Base-by-base conservation (phyloP, 805 yeast genomes). In the Candida incommunis region DNA sequence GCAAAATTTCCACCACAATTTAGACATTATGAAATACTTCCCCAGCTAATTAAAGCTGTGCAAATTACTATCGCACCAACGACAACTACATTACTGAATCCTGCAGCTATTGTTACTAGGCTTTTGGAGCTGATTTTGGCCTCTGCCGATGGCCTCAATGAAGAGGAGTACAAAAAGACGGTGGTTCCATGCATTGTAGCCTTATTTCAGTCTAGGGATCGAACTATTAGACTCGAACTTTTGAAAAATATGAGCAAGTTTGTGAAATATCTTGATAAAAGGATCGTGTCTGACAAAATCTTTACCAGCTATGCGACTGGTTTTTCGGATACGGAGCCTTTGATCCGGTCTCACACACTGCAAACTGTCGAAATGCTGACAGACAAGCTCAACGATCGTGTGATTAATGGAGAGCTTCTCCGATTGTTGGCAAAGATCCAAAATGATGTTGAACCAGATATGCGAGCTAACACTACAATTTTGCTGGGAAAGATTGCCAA, bases 381-480 rank as follows among this genome's bases (percentile, higher is more conserved):
- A 1, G 75, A 77, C 20, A 76, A 76, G 53, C 70, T 90, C 1
- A 72, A 83, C 0, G 84, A 78, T 31, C 72, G 95, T 45, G 94
- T 83, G 58, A 67, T 88, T 42, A 90, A 90, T 59, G 87, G 87
- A 55, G 97, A 92, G 42, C 64, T 90, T 21, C 65, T 90, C 45
- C 72, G 94, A 51, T 71, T 76, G 45, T 66, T 90, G 45, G 97
- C 97, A 0, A 83, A 79, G 53, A 71, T 86, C 7, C 95, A 85
- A 57, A 74, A 70, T 60, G 95, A 86, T 57, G 76, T 76, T 3
- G 76, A 75, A 43, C 80, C 90, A 1, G 81, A 82, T 9, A 80
- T 86, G 24, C 65, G 95, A 52, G 82, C 85, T 2, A 82, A 81
- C 54, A 83, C 94, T 0, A 74, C 85, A 15, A 68, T 81, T 20